Evolutionary conservation across 2,329 filamentous ascomycete genomes (phyloP).

Genomic region (Fusarium graminum): DNA sequence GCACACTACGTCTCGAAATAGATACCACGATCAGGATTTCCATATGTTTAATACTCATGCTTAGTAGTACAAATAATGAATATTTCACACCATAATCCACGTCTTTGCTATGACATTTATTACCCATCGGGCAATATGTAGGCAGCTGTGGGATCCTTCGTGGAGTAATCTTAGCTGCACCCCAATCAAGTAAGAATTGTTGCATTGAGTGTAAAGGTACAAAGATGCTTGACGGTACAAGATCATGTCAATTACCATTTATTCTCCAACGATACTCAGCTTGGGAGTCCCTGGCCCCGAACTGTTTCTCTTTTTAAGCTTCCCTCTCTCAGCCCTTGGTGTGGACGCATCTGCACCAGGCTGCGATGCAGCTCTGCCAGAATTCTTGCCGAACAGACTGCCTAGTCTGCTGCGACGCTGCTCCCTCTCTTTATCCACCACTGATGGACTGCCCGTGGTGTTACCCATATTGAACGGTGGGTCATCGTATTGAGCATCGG

Average conservation of each 20-base stretch:
- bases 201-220: neutral
- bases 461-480: slow-evolving; percentile 16
- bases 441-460: slow-evolving; percentile 10
- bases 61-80: slow-evolving; percentile 12
- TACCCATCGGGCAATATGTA: too few relatives aligned
- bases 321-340: slow-evolving; percentile 35
- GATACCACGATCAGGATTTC: neutral
- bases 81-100: neutral
- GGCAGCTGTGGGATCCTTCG: too few relatives aligned
- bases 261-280: slow-evolving; percentile 41
- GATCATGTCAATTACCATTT: neutral
- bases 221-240: neutral
- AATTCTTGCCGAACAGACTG: slow-evolving; percentile 33
- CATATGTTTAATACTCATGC: neutral
- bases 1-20: slow-evolving; percentile 56
- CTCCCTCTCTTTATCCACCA: slow-evolving; percentile 24
- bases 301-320: slow-evolving; percentile 42
- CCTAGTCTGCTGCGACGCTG: slow-evolving; percentile 30
- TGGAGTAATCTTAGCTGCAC: too few relatives aligned
- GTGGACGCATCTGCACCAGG: neutral
- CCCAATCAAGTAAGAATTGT: neutral
- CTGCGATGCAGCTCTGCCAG: slow-evolving; percentile 7
- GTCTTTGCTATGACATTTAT: neutral
- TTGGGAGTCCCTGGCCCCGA: slow-evolving; percentile 25
- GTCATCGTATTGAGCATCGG: slow-evolving; percentile 13